Base-by-base conservation (phyloP, 495 filamentous ascomycete genomes). In the Corynascus novoguineensis region DNA sequence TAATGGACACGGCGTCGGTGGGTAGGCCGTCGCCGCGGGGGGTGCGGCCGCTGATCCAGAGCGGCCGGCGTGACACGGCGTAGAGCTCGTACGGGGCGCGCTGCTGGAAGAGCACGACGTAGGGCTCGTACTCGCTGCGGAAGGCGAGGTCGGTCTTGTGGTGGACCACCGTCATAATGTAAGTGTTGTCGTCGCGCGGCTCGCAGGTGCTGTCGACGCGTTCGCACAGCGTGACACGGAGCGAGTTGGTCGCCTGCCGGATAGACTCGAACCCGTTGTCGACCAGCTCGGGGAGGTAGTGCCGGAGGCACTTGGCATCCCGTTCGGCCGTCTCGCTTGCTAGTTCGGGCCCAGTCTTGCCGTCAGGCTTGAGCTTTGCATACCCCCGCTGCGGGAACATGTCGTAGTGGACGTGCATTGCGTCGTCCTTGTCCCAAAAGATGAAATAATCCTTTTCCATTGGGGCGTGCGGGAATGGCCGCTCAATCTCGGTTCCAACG, bases 401-500 rank as follows among this genome's bases (percentile, higher is more conserved):
- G 54, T 81, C 77, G 61, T 79, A 72, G 61, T 83, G 80, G 3
- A 67, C 70, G 64, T 79, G 78, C 51, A 71, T 64, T 29, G 72
- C 53, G 41, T 71, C 71, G 3, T 64, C 51, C 2, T 56, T 41
- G 62, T 80, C 77, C 79, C 80, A 82, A 65, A 81, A 83, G 9
- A 78, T 24, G 38, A 83, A 81, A 70, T 71, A 83, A 57, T 83
- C 81, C 73, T 82, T 82, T 64, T 83, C 79, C 5, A 81, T 37
- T 8, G 59, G 27, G 6, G 47, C 42, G 51, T 64, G 75, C 3
- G 73, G 68, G 5, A 31, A 35, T 3, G 77, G 78, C 1, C 79
- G 70, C 32, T 73, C 72, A 9, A 83, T 61, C 59, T 81, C 79
- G 0, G 71, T 78, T 1, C 66, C 71, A 15, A 51, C 37, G 1